These are phyloP conservation scores for Prunus armeniaca DNA, from an alignment of 306 rosid genomes.

Conservation along the genomic window DNA sequence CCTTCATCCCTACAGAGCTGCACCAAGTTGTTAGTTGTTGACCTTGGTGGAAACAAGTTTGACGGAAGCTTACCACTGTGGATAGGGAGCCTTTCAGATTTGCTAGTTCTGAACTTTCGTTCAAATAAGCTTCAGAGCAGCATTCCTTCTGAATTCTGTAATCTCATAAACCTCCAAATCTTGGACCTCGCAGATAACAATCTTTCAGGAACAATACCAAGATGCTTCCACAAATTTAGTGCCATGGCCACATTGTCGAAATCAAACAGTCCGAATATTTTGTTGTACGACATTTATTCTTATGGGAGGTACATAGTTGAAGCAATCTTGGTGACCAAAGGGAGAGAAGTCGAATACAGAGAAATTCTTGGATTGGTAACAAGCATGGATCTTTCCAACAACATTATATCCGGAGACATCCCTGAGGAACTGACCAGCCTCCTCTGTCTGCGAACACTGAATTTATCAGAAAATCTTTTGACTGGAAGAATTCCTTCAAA, in stretches of 20 bases:
- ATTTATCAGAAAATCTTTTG: background rate
- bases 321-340: constrained; percentile 3
- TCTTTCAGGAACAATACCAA: constrained; percentile 19
- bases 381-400: constrained; percentile 4
- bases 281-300: too few species aligned
- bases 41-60: constrained; percentile 10
- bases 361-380: background rate
- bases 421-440: constrained; percentile 6
- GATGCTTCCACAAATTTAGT: constrained; percentile 4
- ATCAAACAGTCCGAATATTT: too few species aligned
- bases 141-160: constrained; percentile 9
- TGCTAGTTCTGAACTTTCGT: constrained; percentile 15
- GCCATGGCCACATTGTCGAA: background rate
- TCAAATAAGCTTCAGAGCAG: constrained; percentile 13
- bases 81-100: background rate
- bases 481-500: background rate
- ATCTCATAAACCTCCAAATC: constrained; percentile 2
- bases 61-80: constrained; percentile 18
- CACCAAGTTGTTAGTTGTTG: background rate
- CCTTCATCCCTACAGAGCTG: constrained; percentile 1
- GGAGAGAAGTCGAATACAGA: background rate
- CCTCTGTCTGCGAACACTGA: background rate
- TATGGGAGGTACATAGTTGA: too few species aligned
- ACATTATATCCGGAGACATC: background rate
- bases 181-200: constrained; percentile 21